Conservation (phyloP, 768 basidiomycete genomes). For the Kwoniella sp. region DNA sequence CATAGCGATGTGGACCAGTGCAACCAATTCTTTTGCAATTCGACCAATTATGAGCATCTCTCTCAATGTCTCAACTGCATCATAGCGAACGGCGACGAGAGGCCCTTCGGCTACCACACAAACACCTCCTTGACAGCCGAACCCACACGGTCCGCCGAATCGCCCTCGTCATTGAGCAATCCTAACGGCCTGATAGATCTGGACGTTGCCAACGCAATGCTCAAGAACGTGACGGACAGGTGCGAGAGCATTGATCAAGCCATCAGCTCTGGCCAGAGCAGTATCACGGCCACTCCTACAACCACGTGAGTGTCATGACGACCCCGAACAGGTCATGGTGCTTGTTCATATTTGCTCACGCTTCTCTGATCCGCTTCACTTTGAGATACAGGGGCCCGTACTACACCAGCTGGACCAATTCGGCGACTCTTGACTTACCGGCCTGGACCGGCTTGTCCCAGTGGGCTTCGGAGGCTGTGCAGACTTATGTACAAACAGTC, state of each 20-base stretch:
- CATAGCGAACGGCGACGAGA: slow-evolving; percentile 24
- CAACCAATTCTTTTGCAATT: background rate
- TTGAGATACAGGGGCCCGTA: slow-evolving; percentile 17
- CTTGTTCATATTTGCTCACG: too few species aligned
- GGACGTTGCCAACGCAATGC: slow-evolving; percentile 10
- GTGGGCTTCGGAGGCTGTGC: background rate
- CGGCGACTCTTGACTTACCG: background rate
- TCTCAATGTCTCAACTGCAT: slow-evolving; percentile 28
- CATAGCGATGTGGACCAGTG: background rate
- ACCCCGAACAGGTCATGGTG: background rate
- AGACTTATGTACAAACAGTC: background rate
- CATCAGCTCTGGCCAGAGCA: background rate
- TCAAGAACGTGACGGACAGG: slow-evolving; percentile 22
- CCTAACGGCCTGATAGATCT: slow-evolving; percentile 21
- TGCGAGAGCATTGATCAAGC: background rate
- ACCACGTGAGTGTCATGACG: slow-evolving; percentile 20
- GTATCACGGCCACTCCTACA: slow-evolving; percentile 23
- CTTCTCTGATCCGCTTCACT: background rate
- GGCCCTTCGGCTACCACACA: slow-evolving; percentile 6
- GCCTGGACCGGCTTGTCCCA: background rate
- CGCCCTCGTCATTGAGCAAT: background rate
- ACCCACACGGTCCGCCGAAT: background rate
- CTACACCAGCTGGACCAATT: slow-evolving; percentile 15
- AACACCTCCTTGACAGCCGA: slow-evolving; percentile 2
- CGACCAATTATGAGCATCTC: slow-evolving; percentile 4